A percentile compares a stretch with the other conserved stretches of the same genome.
phyloP scores from a whole-genome alignment of 768 basidiomycete genomes.

The Plicaturopsis crispa region DNA sequence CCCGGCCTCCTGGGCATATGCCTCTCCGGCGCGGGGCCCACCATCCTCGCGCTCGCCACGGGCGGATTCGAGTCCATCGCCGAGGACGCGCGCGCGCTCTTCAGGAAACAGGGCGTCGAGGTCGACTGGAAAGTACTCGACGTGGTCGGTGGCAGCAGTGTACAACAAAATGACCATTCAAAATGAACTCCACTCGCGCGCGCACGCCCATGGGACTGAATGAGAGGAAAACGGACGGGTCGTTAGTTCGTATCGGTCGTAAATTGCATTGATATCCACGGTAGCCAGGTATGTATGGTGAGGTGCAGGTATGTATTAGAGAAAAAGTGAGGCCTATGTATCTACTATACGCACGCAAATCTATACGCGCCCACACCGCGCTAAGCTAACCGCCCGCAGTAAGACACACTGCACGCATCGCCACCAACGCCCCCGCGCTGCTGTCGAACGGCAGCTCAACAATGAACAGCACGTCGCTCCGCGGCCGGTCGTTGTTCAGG shows the following conservation, averaged over 20 bases:
- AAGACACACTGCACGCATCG: constrained; percentile 86
- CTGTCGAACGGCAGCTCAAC: constrained; percentile 76
- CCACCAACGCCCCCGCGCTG: constrained; percentile 59
- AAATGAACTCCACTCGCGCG: not conserved
- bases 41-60: constrained; percentile 92
- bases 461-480: constrained; percentile 87
- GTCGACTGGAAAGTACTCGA: constrained; percentile 89
- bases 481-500: constrained; percentile 81
- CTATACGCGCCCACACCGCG: too few species aligned
- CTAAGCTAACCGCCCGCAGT: constrained; percentile 74
- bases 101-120: constrained; percentile 61
- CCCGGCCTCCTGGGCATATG: constrained; percentile 96
- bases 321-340: too few species aligned
- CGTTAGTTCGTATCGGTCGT: constrained; percentile 13
- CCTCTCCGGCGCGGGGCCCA: constrained; percentile 95
- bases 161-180: constrained; percentile 8
- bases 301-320: too few species aligned
- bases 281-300: too few species aligned
- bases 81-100: constrained; percentile 69
- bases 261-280: too few species aligned
- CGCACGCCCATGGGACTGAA: too few species aligned
- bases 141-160: constrained; percentile 42
- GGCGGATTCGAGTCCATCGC: constrained; percentile 80
- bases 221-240: not conserved
- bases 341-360: too few species aligned